These are phyloP conservation scores for Eragrostis nindensis DNA, from an alignment of 176 grass and related monocot species.

Conservation along the genomic window DNA sequence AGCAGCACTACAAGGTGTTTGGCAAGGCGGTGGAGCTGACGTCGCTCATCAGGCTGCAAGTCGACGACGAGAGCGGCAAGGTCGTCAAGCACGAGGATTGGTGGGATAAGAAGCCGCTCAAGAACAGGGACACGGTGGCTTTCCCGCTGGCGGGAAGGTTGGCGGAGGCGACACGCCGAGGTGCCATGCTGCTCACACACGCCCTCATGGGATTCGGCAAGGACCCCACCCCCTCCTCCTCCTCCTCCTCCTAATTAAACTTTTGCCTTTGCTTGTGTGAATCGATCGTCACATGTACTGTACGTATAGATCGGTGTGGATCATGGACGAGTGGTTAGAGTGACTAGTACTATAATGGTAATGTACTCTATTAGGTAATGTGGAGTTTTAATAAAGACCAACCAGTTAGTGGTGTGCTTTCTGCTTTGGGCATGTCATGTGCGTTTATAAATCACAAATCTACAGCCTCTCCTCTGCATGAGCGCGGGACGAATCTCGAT, in stretches of 20 bases:
- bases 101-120: constrained; percentile 65
- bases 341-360: too few relatives aligned
- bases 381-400: too few relatives aligned
- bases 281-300: too few relatives aligned
- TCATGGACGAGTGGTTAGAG: too few relatives aligned
- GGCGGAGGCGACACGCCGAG: constrained; percentile 44
- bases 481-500: too few relatives aligned
- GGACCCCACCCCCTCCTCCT: constrained; percentile 30
- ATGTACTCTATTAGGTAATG: too few relatives aligned
- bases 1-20: constrained; percentile 56
- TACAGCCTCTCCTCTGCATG: too few relatives aligned
- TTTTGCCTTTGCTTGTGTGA: too few relatives aligned
- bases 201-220: constrained; percentile 63
- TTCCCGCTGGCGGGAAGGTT: constrained; percentile 41
- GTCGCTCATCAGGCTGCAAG: constrained; percentile 45
- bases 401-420: too few relatives aligned
- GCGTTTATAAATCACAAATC: too few relatives aligned
- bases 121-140: constrained; percentile 48
- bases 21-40: constrained; percentile 38
- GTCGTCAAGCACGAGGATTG: constrained; percentile 43
- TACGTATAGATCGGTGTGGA: too few relatives aligned
- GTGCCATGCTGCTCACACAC: constrained; percentile 66
- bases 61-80: constrained; percentile 50
- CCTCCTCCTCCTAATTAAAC: neutral
- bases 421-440: too few relatives aligned